Conservation (phyloP, 2,329 filamentous ascomycete species). For the Clonostachys rhizophaga region DNA sequence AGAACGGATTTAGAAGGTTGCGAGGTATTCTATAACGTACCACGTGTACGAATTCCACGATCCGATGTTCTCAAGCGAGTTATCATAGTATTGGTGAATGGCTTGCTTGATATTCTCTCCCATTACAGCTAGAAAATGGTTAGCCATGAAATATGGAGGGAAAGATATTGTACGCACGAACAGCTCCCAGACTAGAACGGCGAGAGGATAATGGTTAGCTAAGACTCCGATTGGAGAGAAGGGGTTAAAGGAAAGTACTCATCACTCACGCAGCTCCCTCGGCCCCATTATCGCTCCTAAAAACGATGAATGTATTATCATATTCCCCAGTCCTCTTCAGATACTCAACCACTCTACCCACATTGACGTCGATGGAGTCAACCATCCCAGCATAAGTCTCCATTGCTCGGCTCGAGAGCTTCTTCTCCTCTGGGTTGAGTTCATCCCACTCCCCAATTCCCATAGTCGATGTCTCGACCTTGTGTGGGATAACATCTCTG, state of each 20-base stretch:
- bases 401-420: slow-evolving; percentile 10
- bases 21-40: slow-evolving; percentile 31
- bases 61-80: slow-evolving; percentile 46
- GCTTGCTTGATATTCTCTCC: slow-evolving; percentile 16
- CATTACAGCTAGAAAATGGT: slow-evolving; percentile 12
- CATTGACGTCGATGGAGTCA: slow-evolving; percentile 43
- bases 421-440: slow-evolving; percentile 28
- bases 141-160: too few species aligned
- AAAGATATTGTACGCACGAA: too few species aligned
- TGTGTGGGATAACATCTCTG: slow-evolving; percentile 42
- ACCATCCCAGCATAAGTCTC: slow-evolving; percentile 50
- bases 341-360: slow-evolving; percentile 43
- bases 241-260: slow-evolving; percentile 41
- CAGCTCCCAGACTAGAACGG: too few species aligned
- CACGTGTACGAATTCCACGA: slow-evolving; percentile 53
- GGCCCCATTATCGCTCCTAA: slow-evolving; percentile 50
- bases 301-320: slow-evolving; percentile 48
- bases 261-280: slow-evolving; percentile 53
- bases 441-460: slow-evolving; percentile 42
- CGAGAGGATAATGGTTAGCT: too few species aligned
- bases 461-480: slow-evolving; percentile 38
- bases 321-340: slow-evolving; percentile 39
- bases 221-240: not conserved
- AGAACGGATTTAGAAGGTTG: too few species aligned
- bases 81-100: slow-evolving; percentile 38